Conservation (phyloP, 148 eudicot genomes). For the Chenopodium berlandieri region DNA sequence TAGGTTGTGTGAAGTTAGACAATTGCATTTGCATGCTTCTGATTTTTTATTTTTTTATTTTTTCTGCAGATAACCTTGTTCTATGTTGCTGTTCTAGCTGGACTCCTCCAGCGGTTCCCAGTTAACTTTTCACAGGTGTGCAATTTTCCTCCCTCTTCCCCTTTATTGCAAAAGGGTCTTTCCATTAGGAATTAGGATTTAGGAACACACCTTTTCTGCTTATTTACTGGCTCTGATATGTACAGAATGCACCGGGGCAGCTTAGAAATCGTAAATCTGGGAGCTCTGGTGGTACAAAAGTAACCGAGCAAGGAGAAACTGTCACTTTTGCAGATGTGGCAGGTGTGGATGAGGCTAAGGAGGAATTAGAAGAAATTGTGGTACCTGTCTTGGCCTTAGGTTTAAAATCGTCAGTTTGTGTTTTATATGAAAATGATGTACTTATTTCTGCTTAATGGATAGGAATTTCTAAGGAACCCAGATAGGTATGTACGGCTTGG, state of each 20-base stretch:
- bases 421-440: background rate
- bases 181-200: background rate
- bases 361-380: slow-evolving; percentile 98
- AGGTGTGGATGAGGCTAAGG: slow-evolving; percentile 98
- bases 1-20: background rate
- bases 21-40: slow-evolving; percentile 9
- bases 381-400: slow-evolving; percentile 35
- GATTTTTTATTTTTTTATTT: background rate
- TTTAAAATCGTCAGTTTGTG: background rate
- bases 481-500: slow-evolving; percentile 80
- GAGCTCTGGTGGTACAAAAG: slow-evolving; percentile 68
- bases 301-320: slow-evolving; percentile 70
- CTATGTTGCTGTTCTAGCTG: slow-evolving; percentile 76
- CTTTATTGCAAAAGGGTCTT: background rate
- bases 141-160: background rate
- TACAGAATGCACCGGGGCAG: slow-evolving; percentile 78
- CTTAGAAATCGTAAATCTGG: slow-evolving; percentile 84
- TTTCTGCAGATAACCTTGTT: slow-evolving; percentile 71
- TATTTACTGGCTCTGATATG: slow-evolving; percentile 15
- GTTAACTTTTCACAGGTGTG: slow-evolving; percentile 83
- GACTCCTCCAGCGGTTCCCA: slow-evolving; percentile 75
- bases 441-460: slow-evolving; percentile 25
- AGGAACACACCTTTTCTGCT: background rate
- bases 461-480: slow-evolving; percentile 95
- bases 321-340: slow-evolving; percentile 96